Percentiles rank a stretch among this genome's conserved stretches.
These are phyloP conservation scores for Dendrobium officinale DNA, from an alignment of 106 monocot genomes.

Conservation along the genomic window DNA sequence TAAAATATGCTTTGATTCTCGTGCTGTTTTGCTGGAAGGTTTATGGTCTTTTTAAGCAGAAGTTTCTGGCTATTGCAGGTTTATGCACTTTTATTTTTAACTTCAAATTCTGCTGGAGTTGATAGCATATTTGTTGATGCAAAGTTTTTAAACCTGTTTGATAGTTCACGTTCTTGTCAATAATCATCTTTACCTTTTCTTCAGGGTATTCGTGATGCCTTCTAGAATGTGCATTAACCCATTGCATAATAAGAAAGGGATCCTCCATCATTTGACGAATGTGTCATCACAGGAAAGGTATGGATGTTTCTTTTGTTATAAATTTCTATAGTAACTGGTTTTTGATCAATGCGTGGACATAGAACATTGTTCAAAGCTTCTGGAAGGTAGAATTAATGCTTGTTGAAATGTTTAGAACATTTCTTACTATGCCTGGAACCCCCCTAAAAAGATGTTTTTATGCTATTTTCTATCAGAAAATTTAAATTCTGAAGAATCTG, in stretches of 20 bases:
- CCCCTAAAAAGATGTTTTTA: neutral
- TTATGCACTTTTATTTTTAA: too few species aligned
- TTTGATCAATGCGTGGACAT: neutral
- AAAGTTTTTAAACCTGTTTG: neutral
- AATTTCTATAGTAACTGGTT: neutral
- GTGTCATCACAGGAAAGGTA: conserved; percentile 61
- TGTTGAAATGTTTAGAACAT: neutral
- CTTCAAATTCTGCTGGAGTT: neutral
- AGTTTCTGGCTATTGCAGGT: too few species aligned
- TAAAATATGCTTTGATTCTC: too few species aligned
- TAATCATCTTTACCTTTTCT: neutral
- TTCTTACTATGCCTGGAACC: neutral
- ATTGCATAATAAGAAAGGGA: conserved; percentile 84
- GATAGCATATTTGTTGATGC: neutral
- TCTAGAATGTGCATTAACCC: conserved; percentile 92
- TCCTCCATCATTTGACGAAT: conserved; percentile 35
- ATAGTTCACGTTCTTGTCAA: neutral
- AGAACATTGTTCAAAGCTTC: neutral
- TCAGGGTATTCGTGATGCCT: conserved; percentile 93
- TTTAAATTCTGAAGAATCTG: neutral
- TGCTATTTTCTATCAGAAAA: neutral
- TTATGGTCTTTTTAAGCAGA: too few species aligned
- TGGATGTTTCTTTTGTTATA: neutral
- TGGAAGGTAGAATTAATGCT: neutral
- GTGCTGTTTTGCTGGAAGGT: too few species aligned